These are phyloP conservation scores for Macadamia integrifolia DNA, from an alignment of 164 flowering plant genomes.

Conservation along the genomic window DNA sequence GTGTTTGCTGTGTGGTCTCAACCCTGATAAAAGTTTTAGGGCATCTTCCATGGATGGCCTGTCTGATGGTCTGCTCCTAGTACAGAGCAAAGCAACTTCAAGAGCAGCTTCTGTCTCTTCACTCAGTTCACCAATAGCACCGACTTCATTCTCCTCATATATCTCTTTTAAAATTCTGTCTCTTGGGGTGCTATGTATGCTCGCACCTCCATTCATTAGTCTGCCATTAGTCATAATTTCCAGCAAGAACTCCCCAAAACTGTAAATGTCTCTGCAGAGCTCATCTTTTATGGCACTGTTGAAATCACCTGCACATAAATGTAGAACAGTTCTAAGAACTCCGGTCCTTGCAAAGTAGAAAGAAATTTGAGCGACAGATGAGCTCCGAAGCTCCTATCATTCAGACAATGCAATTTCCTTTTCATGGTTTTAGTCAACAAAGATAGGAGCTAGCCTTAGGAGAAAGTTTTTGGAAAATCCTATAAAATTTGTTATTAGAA, in stretches of 20 bases:
- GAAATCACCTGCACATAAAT: conserved; percentile 34
- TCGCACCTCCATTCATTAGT: conserved; percentile 36
- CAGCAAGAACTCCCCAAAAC: conserved; percentile 69
- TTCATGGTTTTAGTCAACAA: no score
- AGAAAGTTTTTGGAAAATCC: no score
- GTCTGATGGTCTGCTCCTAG: conserved; percentile 43
- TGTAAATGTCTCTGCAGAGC: conserved; percentile 51
- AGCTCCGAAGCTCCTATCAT: no score
- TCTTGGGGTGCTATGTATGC: conserved; percentile 36
- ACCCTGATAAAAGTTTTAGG: conserved; percentile 51
- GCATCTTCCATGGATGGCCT: conserved; percentile 75
- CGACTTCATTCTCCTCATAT: conserved; percentile 38
- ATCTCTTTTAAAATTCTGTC: conserved; percentile 56
- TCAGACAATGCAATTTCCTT: no score
- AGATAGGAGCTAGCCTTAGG: no score
- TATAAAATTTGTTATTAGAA: no score
- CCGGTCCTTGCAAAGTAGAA: no score
- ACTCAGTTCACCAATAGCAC: conserved; percentile 18
- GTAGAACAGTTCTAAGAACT: background rate
- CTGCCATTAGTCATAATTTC: conserved; percentile 72
- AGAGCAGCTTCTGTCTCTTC: conserved; percentile 52
- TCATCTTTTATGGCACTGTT: conserved; percentile 39
- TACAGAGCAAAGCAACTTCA: conserved; percentile 69
- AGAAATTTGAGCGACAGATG: no score
- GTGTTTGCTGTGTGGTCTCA: conserved; percentile 20